Percentiles rank a stretch among this genome's conserved stretches.
phyloP scores from a whole-genome alignment of 129 eudicot genomes.

The Arctium minus region DNA sequence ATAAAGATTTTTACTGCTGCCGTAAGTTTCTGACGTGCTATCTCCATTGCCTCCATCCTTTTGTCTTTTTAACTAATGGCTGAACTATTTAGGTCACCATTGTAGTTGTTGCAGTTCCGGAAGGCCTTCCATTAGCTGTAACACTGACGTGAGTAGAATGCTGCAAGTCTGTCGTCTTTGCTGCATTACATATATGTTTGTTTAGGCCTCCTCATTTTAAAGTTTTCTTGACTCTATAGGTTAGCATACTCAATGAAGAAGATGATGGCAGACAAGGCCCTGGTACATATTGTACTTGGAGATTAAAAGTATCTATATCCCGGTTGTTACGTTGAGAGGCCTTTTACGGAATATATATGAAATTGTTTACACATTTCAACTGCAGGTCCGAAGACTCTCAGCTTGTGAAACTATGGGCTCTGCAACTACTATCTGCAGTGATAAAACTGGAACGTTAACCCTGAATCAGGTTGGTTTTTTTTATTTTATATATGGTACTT shows the following conservation, averaged over 20 bases:
- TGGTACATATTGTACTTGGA: slow-evolving; percentile 38
- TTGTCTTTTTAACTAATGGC: slow-evolving; percentile 8
- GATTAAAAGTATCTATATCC: not conserved
- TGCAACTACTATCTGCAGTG: slow-evolving; percentile 96
- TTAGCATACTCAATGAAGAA: slow-evolving; percentile 95
- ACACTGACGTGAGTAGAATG: slow-evolving; percentile 72
- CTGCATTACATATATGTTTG: not conserved
- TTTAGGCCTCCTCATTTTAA: not conserved
- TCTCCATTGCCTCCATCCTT: not conserved
- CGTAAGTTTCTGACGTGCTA: slow-evolving; percentile 37
- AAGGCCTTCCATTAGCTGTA: slow-evolving; percentile 98
- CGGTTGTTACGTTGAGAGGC: not conserved
- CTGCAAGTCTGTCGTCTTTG: not conserved
- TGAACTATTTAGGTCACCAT: slow-evolving; percentile 69
- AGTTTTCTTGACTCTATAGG: slow-evolving; percentile 36
- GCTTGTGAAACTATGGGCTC: slow-evolving; percentile 99
- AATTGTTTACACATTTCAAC: slow-evolving; percentile 2
- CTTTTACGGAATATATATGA: not conserved
- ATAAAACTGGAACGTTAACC: slow-evolving; percentile 93
- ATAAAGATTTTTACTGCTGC: slow-evolving; percentile 72
- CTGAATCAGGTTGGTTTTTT: slow-evolving; percentile 68
- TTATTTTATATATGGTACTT: slow-evolving; percentile 2
- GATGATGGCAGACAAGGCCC: slow-evolving; percentile 98
- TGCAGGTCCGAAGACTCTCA: slow-evolving; percentile 93
- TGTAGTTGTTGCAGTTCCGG: slow-evolving; percentile 97